A percentile compares a stretch with the other conserved stretches of the same genome.
Conservation (phyloP, 352 stramenopile species). For the Aphanomyces astaci region DNA sequence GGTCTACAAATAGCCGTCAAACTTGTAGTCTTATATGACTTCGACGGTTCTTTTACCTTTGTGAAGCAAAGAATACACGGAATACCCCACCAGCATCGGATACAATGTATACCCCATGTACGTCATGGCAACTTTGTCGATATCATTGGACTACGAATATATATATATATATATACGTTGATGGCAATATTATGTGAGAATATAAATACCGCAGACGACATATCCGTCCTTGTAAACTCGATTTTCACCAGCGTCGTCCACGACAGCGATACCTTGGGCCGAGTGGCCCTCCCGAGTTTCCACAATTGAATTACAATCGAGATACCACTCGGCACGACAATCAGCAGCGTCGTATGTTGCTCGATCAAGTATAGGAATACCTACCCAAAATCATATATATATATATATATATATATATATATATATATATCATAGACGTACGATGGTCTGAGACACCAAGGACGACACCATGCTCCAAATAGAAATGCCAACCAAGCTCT, state of each 20-base stretch:
- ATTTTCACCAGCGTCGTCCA: neutral
- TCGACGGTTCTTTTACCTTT: conserved; percentile 26
- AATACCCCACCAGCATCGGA: conserved; percentile 67
- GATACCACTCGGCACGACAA: conserved; percentile 68
- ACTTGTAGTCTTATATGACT: neutral
- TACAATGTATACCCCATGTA: conserved; percentile 74
- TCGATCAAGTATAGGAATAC: conserved; percentile 95
- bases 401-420: neutral
- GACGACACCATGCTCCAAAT: conserved; percentile 89
- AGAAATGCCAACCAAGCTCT: conserved; percentile 91
- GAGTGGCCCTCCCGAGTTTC: conserved; percentile 54
- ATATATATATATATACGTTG: neutral
- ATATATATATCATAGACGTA: too few species aligned
- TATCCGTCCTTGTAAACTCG: conserved; percentile 1
- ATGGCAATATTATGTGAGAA: too few species aligned
- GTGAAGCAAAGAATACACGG: conserved; percentile 74
- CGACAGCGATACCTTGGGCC: conserved; percentile 5
- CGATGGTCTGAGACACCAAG: conserved; percentile 87
- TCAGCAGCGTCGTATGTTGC: conserved; percentile 90
- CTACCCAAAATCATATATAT: conserved; percentile 16
- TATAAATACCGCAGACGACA: conserved; percentile 25
- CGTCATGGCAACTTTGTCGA: conserved; percentile 74
- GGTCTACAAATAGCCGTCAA: conserved; percentile 26
- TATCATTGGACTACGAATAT: conserved; percentile 47
- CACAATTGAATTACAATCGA: conserved; percentile 76